phyloP scores from a whole-genome alignment of 2,329 filamentous ascomycete species.

The Xylariaceae sp. region DNA sequence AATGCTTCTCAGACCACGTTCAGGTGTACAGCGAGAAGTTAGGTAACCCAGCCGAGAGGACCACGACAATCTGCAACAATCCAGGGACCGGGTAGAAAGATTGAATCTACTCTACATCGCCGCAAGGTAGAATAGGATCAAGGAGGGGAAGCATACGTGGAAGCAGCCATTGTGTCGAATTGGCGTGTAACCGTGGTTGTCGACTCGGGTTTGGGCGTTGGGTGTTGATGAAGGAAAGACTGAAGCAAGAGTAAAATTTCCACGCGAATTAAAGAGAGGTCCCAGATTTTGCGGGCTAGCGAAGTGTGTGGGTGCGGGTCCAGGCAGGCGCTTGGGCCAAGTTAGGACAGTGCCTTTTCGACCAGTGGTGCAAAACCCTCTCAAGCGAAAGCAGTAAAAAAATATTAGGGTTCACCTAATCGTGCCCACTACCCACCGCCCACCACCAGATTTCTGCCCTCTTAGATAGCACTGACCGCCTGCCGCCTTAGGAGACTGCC shows the following conservation, averaged over 20 bases:
- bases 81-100: constrained; percentile 57
- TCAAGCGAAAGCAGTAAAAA: constrained; percentile 24
- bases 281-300: constrained; percentile 30
- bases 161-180: constrained; percentile 47
- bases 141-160: constrained; percentile 55
- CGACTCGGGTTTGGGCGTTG: constrained; percentile 39
- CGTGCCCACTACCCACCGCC: constrained; percentile 30
- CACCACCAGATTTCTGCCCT: constrained; percentile 35
- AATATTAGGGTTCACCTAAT: constrained; percentile 34
- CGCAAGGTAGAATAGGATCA: constrained; percentile 40
- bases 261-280: constrained; percentile 16
- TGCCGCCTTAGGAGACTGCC: constrained; percentile 15
- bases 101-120: constrained; percentile 43
- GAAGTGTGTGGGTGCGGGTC: constrained; percentile 26
- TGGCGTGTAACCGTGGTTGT: constrained; percentile 37
- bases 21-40: constrained; percentile 46
- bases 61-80: constrained; percentile 77
- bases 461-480: constrained; percentile 33
- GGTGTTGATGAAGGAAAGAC: constrained; percentile 27
- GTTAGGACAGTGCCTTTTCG: background rate
- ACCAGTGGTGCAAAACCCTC: constrained; percentile 10
- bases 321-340: constrained; percentile 20
- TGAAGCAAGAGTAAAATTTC: constrained; percentile 15
- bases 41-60: constrained; percentile 76
- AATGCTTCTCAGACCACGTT: constrained; percentile 45